These are phyloP conservation scores for Capniomyces stellatus DNA, from an alignment of 371 early-diverging fungal species.

Conservation along the genomic window DNA sequence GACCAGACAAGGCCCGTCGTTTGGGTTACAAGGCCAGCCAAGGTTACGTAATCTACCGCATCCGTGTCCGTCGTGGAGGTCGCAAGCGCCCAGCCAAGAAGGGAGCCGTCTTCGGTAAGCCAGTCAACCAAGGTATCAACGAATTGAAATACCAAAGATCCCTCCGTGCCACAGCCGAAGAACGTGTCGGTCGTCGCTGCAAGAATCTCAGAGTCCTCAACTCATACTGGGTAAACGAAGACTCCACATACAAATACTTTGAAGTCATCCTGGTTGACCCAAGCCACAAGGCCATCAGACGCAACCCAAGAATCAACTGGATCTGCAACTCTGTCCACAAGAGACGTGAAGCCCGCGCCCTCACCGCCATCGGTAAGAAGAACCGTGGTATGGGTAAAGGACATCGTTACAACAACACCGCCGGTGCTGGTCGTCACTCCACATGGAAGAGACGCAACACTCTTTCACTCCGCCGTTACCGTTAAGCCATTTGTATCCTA, in stretches of 20 bases:
- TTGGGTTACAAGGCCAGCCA: conserved; percentile 99
- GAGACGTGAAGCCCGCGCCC: conserved; percentile 96
- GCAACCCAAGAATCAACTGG: conserved; percentile 98
- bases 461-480: conserved; percentile 62
- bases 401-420: conserved; percentile 94
- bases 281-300: conserved; percentile 89
- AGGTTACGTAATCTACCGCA: conserved; percentile 94
- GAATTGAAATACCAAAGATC: conserved; percentile 93
- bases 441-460: conserved; percentile 63
- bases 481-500: too few species aligned
- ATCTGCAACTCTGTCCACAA: conserved; percentile 94
- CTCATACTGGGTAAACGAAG: conserved; percentile 99
- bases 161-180: conserved; percentile 86
- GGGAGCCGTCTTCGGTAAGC: conserved; percentile 97
- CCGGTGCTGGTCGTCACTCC: conserved; percentile 86
- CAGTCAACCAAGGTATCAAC: conserved; percentile 90
- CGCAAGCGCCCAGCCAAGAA: conserved; percentile 91
- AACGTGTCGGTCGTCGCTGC: conserved; percentile 91
- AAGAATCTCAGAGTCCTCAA: conserved; percentile 90
- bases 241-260: conserved; percentile 95
- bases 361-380: conserved; percentile 94
- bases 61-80: conserved; percentile 96
- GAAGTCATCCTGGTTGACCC: conserved; percentile 99
- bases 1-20: conserved; percentile 97
- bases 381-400: conserved; percentile 97